Evolutionary conservation across 805 yeast genomes (phyloP), one percentile per base, ranked within the genome.

Genomic region (Wickerhamiella nectarea): DNA sequence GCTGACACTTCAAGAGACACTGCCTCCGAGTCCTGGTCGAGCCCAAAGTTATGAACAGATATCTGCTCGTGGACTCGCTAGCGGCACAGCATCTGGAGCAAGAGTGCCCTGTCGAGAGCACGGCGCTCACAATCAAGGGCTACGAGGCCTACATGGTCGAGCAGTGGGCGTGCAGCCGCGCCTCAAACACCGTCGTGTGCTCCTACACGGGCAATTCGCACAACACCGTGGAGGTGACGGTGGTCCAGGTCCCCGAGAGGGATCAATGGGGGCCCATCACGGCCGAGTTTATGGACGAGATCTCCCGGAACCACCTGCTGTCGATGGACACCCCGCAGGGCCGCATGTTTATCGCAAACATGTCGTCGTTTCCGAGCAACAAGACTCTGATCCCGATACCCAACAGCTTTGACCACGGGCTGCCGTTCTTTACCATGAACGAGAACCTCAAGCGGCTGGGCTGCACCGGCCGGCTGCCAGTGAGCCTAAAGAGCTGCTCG

Each of bases 81-180:
- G 56, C 59, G 6, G 49, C 56, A 18, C 52, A 51, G 42, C 35
- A 40, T 40, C 50, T 59, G 8, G 58, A 58, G 46, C 52, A 55
- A 6, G 58, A 53, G 28, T 56, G 59, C 43, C 34, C 26, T 19
- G 43, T 49, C 3, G 53, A 68, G 10, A 49, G 69, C 28, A 73
- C 72, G 37, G 69, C 67, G 43, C 60, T 76, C 4, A 63, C 61
- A 8, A 66, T 80, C 19, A 53, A 66, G 1, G 97, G 98, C 1
- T 85, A 80, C 57, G 97, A 91, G 60, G 72, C 82, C 12, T 91
- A 91, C 58, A 68, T 91, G 31, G 94, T 89, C 9, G 97, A 91
- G 59, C 96, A 89, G 60, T 91, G 98, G 98, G 79, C 82, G 2
- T 70, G 80, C 26, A 78, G 77, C 46, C 67, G 97, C 36, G 67